Evolutionary conservation across 176 grass and related monocot genomes (phyloP).

Genomic region (Puccinellia tenuiflora): DNA sequence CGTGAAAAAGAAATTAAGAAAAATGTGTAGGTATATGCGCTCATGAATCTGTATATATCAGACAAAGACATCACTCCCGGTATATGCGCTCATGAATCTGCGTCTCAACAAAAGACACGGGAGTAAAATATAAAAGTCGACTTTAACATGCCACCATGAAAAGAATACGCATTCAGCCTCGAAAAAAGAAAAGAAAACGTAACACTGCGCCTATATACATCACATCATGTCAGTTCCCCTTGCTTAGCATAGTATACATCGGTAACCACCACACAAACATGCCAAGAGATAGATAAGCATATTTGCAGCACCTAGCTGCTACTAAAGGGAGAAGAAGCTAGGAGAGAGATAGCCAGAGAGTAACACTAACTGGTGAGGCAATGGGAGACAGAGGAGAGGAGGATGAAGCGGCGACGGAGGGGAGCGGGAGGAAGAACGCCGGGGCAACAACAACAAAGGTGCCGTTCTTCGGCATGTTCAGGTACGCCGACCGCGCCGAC

Average conservation of each 20-base stretch:
- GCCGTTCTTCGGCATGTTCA: slow-evolving; percentile 39
- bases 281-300: background rate
- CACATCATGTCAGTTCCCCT: background rate
- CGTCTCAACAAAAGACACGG: background rate
- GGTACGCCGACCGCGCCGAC: slow-evolving; percentile 38
- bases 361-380: background rate
- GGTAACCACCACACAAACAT: background rate
- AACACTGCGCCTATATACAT: background rate
- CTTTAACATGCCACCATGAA: background rate
- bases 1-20: too few species aligned
- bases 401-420: background rate
- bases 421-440: background rate
- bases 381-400: background rate
- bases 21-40: too few species aligned
- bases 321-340: background rate
- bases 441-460: background rate
- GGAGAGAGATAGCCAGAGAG: background rate
- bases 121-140: background rate
- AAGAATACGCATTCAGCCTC: background rate
- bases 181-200: background rate
- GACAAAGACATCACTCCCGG: background rate
- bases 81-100: background rate
- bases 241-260: background rate
- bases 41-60: too few species aligned
- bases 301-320: background rate